phyloP scores from a whole-genome alignment of 108 stramenopile species.

The Mediolabrus comicus region DNA sequence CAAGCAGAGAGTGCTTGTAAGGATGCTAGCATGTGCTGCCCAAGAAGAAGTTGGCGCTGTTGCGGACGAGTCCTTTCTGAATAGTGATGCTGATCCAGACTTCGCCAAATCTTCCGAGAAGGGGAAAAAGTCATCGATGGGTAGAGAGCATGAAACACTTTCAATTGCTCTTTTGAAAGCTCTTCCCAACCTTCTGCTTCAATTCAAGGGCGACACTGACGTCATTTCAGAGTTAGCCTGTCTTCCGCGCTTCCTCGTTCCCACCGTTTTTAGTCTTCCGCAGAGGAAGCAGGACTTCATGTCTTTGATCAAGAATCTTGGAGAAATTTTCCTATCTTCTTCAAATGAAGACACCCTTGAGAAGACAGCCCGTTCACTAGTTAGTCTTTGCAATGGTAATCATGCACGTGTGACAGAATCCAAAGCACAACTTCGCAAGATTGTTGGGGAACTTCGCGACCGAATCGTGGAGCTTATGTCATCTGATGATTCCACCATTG shows the following conservation, averaged over 20 bases:
- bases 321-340: slow-evolving; percentile 58
- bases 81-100: slow-evolving; percentile 32
- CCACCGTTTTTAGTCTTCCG: slow-evolving; percentile 69
- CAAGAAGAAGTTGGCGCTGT: slow-evolving; percentile 60
- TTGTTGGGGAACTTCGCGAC: slow-evolving; percentile 59
- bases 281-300: slow-evolving; percentile 74
- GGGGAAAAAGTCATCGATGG: slow-evolving; percentile 12
- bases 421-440: slow-evolving; percentile 49
- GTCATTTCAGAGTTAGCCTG: slow-evolving; percentile 60
- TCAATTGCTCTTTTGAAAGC: slow-evolving; percentile 65
- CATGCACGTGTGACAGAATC: slow-evolving; percentile 71
- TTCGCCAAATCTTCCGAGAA: slow-evolving; percentile 14
- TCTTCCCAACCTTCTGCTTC: slow-evolving; percentile 67
- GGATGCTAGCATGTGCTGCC: slow-evolving; percentile 67
- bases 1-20: slow-evolving; percentile 73
- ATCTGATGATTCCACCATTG: slow-evolving; percentile 26
- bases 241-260: slow-evolving; percentile 69
- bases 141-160: slow-evolving; percentile 54
- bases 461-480: slow-evolving; percentile 55
- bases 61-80: slow-evolving; percentile 36
- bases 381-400: slow-evolving; percentile 55
- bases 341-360: slow-evolving; percentile 63
- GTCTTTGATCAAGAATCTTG: slow-evolving; percentile 62
- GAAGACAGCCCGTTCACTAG: slow-evolving; percentile 57
- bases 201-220: slow-evolving; percentile 74